Base-by-base conservation (phyloP, 2,329 filamentous ascomycete genomes). In the Aureobasidium sp. region DNA sequence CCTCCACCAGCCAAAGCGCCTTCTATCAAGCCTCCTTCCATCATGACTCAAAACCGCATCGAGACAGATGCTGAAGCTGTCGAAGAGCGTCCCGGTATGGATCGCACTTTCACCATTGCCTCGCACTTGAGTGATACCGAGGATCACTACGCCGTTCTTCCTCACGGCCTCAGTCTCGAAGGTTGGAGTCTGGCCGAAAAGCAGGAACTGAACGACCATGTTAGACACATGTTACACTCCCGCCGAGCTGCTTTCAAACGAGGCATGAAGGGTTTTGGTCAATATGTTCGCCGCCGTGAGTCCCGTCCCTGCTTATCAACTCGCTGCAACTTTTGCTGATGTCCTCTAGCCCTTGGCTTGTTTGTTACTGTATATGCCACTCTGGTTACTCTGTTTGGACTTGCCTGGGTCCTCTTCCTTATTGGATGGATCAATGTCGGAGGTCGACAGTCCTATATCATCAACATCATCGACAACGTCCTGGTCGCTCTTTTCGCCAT, bases 331-430 rank as follows among this genome's bases (percentile, higher is more conserved):
- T 34, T 41, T 36, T 47, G 34, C 37, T 20, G 11, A 39, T 20
- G 15, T 52, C 51, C 47, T 36, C 62, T 85, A 1, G 80, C 91
- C 1, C 80, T 96, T 41, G 91, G 91, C 1, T 90, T 94, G 70
- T 81, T 92, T 61, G 88, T 96, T 63, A 94, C 90, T 0, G 76
- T 95, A 4, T 96, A 96, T 73, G 90, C 90, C 9, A 86, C 83
- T 0, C 79, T 93, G 22, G 92, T 96, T 68, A 94, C 90, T 0
- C 79, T 92, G 0, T 96, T 95, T 68, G 90, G 90, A 69, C 79
- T 93, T 14, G 89, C 89, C 0, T 96, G 90, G 91, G 90, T 96
- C 1, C 81, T 95, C n/a, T 94, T 93, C 75, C 78, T 95, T 61
- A 96, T 96, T 71, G 60, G 84, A 52, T 95, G 90, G 90, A 90